Conservation (phyloP, 768 basidiomycete genomes). For the Leccinum imitatum region DNA sequence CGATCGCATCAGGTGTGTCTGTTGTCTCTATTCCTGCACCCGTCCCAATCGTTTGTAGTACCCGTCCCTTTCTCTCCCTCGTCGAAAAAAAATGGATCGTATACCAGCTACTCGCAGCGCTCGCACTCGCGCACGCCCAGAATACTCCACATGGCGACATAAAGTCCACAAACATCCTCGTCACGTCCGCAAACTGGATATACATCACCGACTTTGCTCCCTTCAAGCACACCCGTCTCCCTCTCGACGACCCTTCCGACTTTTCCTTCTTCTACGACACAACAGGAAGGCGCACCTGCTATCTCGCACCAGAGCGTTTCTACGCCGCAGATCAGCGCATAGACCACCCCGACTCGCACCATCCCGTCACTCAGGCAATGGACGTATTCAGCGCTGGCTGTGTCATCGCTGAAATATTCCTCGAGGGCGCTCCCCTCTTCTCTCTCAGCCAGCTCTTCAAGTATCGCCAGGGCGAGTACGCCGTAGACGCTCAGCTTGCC, state of each 20-base stretch:
- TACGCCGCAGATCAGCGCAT: constrained; percentile 70
- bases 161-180: constrained; percentile 95
- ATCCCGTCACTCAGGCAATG: constrained; percentile 94
- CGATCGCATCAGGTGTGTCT: constrained; percentile 90
- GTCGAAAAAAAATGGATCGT: constrained; percentile 99
- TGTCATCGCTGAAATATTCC: constrained; percentile 92
- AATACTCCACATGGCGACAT: constrained; percentile 97
- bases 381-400: constrained; percentile 96
- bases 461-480: constrained; percentile 84
- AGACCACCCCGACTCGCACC: constrained; percentile 56
- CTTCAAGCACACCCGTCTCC: constrained; percentile 94
- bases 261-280: constrained; percentile 99
- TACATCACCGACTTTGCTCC: constrained; percentile 93
- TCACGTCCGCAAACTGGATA: constrained; percentile 95
- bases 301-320: constrained; percentile 95
- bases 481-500: constrained; percentile 66
- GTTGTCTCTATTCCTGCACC: not conserved
- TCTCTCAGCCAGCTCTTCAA: constrained; percentile 94
- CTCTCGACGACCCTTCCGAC: constrained; percentile 94
- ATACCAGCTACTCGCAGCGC: constrained; percentile 84
- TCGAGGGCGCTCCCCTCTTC: constrained; percentile 92
- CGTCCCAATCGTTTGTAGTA: constrained; percentile 47
- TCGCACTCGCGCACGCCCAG: constrained; percentile 78
- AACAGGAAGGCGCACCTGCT: constrained; percentile 89
- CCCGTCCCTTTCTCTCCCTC: constrained; percentile 86